Base-by-base conservation (phyloP, 495 filamentous ascomycete genomes). In the Lepraria neglecta region DNA sequence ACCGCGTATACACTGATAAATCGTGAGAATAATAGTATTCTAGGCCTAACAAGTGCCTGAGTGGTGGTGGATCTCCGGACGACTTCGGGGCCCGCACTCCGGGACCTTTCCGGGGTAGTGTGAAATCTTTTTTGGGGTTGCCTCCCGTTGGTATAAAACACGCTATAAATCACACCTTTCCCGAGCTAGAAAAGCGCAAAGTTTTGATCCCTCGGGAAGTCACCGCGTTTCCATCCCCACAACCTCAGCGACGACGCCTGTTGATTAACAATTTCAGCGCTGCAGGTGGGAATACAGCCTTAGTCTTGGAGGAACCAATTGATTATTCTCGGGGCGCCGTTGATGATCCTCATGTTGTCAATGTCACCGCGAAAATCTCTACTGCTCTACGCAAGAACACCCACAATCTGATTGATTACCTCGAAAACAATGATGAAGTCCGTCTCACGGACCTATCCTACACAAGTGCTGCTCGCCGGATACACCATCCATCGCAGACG, bases 401-500 rank as follows among this genome's bases (percentile, higher is more conserved):
- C 11, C 21, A 51, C 9, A 51, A 51, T 28, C 17, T 51, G 47
- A 48, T 30, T 28, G 30, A 51, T 31, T 31, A 51, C 47, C 27
- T 51, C 30, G 24, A 51, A 9, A 51, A 2, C 27, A 51, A 17
- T 28, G 30, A 51, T n/a, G 47, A 15, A 30, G 27, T 19, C 35
- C 35, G 35, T 19, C 21, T 61, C 31, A 45, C 50, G 9, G 73
- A 80, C 55, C 72, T 92, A 0, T 80, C 87, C 3, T 92, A 90
- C 70, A 87, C 87, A 3, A 86, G 83, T 4, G 89, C 85, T 4
- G 88, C 87, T 46, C 81, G 88, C 28, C 81, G 83, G n/a, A 80
- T 82, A 4, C 88, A 90, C 51, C 80, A 89, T 69, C 76, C 77
- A 59, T 80, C 80, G 72, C 81, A 87, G 6, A 42, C 67, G 2